Evolutionary conservation across 768 basidiomycete genomes (phyloP).

Genomic region (Termitomyces sp.): DNA sequence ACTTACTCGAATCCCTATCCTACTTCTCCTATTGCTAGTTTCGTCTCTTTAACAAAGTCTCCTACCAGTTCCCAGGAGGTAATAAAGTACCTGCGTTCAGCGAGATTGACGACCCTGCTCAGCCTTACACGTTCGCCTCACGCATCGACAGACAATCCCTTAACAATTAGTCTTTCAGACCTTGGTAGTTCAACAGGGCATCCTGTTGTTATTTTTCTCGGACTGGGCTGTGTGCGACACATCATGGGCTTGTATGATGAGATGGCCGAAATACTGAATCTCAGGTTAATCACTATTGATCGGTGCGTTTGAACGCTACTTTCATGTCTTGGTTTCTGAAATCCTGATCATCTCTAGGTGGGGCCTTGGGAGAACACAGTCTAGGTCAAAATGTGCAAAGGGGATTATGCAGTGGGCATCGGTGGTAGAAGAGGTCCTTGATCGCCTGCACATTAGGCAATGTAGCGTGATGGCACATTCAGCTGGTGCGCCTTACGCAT

Average conservation of each 20-base stretch:
- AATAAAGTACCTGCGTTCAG: constrained; percentile 83
- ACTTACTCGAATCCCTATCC: constrained; percentile 38
- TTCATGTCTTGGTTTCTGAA: constrained; percentile 2
- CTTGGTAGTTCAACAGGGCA: constrained; percentile 80
- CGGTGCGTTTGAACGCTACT: constrained; percentile 40
- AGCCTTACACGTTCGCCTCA: constrained; percentile 77
- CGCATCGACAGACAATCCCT: constrained; percentile 64
- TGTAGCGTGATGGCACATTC: constrained; percentile 95
- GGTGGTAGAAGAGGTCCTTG: constrained; percentile 87
- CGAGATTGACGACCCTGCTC: constrained; percentile 76
- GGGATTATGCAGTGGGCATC: constrained; percentile 89
- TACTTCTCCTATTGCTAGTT: constrained; percentile 40
- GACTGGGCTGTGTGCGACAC: constrained; percentile 90
- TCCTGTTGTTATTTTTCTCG: constrained; percentile 89
- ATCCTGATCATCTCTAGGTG: constrained; percentile 43
- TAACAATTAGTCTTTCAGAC: constrained; percentile 90
- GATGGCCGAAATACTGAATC: constrained; percentile 81
- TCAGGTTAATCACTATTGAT: constrained; percentile 92
- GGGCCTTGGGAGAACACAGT: constrained; percentile 88
- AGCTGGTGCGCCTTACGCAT: constrained; percentile 90
- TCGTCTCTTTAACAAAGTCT: constrained; percentile 36
- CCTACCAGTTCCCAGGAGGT: constrained; percentile 60
- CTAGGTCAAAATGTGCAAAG: constrained; percentile 58
- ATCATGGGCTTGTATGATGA: constrained; percentile 95
- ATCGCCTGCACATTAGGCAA: constrained; percentile 65